A percentile compares a stretch with the other conserved stretches of the same genome.
phyloP scores from a whole-genome alignment of 108 stramenopile genomes.

The Fragilariopsis cylindrus region DNA sequence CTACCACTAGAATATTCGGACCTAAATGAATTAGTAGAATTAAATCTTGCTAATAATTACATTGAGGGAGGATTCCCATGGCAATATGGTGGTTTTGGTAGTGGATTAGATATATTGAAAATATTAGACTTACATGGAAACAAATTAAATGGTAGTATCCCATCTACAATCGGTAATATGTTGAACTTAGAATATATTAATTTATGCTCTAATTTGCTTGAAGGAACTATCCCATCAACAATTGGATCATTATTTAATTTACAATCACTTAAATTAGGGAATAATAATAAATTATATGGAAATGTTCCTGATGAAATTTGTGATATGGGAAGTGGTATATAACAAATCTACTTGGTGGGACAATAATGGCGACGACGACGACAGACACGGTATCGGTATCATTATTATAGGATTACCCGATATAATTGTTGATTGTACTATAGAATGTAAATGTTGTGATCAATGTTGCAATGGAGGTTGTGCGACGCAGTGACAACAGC shows the following conservation, averaged over 20 bases:
- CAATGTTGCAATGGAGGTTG: neutral
- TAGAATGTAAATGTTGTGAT: constrained; percentile 6
- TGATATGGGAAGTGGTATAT: neutral
- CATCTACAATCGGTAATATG: neutral
- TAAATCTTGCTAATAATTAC: constrained; percentile 12
- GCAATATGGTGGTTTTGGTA: constrained; percentile 6
- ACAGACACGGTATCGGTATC: neutral
- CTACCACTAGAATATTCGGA: constrained; percentile 41
- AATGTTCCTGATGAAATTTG: neutral
- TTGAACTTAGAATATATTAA: neutral
- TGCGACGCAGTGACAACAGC: too few species aligned
- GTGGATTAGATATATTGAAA: neutral
- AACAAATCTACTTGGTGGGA: neutral
- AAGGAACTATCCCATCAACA: neutral
- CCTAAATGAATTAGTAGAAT: constrained; percentile 21
- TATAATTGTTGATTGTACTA: constrained; percentile 3
- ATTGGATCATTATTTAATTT: neutral
- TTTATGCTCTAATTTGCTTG: neutral
- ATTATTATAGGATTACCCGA: neutral
- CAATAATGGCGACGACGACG: neutral
- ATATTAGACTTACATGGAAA: neutral
- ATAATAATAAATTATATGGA: neutral
- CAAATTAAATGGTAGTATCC: neutral
- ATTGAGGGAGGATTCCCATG: neutral
- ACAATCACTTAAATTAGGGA: neutral